phyloP scores from a whole-genome alignment of 2,329 filamentous ascomycete species.

The Rasamsonia emersonii region DNA sequence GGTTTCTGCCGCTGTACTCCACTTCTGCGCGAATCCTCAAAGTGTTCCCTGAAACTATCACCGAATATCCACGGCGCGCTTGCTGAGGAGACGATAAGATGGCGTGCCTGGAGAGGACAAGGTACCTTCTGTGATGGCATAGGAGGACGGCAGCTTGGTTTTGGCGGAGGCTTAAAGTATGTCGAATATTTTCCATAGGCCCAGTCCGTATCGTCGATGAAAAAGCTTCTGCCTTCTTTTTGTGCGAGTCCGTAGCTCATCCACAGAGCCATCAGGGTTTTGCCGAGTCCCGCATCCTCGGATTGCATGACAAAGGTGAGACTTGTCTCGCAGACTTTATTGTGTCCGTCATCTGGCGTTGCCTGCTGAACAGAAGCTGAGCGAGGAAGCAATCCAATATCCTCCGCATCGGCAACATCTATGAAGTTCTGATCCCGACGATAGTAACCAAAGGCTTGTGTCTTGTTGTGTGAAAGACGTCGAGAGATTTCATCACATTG shows the following conservation, averaged over 20 bases:
- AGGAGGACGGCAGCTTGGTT: slow-evolving; percentile 59
- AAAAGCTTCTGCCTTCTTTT: slow-evolving; percentile 66
- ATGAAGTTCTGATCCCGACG: slow-evolving; percentile 60
- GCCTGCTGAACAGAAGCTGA: slow-evolving; percentile 29
- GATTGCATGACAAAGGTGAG: slow-evolving; percentile 73
- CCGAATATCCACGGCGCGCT: slow-evolving; percentile 60
- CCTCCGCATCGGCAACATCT: slow-evolving; percentile 64
- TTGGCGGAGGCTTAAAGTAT: slow-evolving; percentile 61
- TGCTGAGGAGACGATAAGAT: slow-evolving; percentile 64
- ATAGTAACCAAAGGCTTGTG: slow-evolving; percentile 45
- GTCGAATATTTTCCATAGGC: slow-evolving; percentile 67
- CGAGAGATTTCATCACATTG: slow-evolving; percentile 58
- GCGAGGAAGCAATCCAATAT: slow-evolving; percentile 51
- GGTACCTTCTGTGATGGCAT: slow-evolving; percentile 69
- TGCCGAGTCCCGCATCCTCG: slow-evolving; percentile 66
- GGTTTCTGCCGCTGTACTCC: slow-evolving; percentile 47
- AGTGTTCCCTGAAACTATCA: slow-evolving; percentile 46
- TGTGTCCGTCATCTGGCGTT: slow-evolving; percentile 4
- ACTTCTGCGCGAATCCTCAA: slow-evolving; percentile 41
- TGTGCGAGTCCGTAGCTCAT: slow-evolving; percentile 72
- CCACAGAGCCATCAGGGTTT: slow-evolving; percentile 71
- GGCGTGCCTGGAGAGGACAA: slow-evolving; percentile 66
- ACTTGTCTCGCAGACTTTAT: slow-evolving; percentile 54
- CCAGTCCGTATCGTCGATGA: slow-evolving; percentile 78
- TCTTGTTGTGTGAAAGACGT: slow-evolving; percentile 46